phyloP scores from a whole-genome alignment of 2,329 filamentous ascomycete genomes.

The Beauveria sp. region DNA sequence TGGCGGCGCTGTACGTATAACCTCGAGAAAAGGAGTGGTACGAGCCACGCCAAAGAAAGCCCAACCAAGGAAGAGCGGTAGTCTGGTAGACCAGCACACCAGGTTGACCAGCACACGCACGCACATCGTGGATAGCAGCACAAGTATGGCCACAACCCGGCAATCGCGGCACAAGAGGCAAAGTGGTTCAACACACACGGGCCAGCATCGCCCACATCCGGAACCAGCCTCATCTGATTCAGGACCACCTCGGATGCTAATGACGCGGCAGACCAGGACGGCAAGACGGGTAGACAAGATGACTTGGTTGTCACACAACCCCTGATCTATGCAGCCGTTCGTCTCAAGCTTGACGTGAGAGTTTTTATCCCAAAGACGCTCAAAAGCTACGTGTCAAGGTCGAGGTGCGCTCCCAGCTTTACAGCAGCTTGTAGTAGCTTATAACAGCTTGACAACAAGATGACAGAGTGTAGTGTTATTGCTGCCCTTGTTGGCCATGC shows the following conservation, averaged over 20 bases:
- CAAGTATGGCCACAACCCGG: constrained; percentile 3
- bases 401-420: background rate
- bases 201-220: background rate
- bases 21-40: background rate
- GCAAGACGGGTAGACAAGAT: background rate
- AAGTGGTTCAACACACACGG: background rate
- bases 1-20: background rate
- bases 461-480: too few relatives aligned
- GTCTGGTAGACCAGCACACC: background rate
- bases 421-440: too few relatives aligned
- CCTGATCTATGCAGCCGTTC: background rate
- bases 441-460: background rate
- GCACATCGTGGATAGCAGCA: background rate
- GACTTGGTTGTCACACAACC: background rate
- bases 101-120: background rate
- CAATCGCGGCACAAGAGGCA: background rate
- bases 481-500: too few relatives aligned
- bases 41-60: background rate
- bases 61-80: background rate
- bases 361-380: too few relatives aligned
- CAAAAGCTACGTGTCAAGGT: background rate
- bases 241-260: background rate
- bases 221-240: background rate
- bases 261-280: background rate
- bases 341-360: background rate